Evolutionary conservation across 225 moss, liverwort and hornwort species (phyloP).

Genomic region (Climacium dendroides): DNA sequence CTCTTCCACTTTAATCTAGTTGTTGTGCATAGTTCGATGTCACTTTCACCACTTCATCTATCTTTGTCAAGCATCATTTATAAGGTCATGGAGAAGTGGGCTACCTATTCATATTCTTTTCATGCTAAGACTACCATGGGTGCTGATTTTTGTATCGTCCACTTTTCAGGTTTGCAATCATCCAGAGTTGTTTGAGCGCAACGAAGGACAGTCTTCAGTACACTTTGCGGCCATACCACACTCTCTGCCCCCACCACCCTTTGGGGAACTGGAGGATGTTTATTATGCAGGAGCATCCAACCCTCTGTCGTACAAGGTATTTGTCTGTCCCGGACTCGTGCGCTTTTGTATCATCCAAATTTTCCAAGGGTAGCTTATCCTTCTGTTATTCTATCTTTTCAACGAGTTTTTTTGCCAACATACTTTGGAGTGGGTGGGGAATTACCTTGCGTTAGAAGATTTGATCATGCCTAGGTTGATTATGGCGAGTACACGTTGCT

Average conservation of each 20-base stretch:
- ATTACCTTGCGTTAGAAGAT: background rate
- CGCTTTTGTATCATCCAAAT: background rate
- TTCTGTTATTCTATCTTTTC: background rate
- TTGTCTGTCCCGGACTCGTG: background rate
- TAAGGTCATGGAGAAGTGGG: background rate
- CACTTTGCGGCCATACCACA: constrained; percentile 57
- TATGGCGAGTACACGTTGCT: background rate
- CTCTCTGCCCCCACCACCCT: constrained; percentile 57
- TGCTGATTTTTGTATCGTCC: background rate
- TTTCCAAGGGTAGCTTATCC: background rate
- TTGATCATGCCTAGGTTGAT: background rate
- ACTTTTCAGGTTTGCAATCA: constrained; percentile 74
- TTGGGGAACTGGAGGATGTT: constrained; percentile 74
- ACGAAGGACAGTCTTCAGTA: constrained; percentile 75
- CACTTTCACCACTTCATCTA: background rate
- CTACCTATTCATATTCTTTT: background rate
- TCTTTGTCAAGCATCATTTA: background rate
- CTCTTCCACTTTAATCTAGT: background rate
- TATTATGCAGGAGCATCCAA: constrained; percentile 69
- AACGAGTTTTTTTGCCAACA: background rate
- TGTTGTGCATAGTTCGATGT: background rate
- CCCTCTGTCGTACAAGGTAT: constrained; percentile 67
- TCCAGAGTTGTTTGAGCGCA: constrained; percentile 87
- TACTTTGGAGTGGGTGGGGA: background rate
- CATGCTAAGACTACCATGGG: background rate